These are phyloP conservation scores for Pseudogymnoascus sp. DNA, from an alignment of 2,329 filamentous ascomycete genomes.

Conservation along the genomic window DNA sequence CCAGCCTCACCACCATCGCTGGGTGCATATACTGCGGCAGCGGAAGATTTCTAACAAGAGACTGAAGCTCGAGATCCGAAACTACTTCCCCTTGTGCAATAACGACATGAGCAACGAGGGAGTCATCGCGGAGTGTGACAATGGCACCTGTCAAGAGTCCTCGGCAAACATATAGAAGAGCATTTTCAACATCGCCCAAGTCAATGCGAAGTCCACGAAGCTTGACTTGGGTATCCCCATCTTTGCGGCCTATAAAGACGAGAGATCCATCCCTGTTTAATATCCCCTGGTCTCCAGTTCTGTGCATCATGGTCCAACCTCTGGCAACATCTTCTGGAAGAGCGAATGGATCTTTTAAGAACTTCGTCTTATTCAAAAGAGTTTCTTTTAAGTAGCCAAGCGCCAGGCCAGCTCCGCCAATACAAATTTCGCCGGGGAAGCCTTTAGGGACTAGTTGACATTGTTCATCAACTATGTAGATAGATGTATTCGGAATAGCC, in stretches of 20 bases:
- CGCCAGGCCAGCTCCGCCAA: conserved; percentile 30
- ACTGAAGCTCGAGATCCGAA: no score
- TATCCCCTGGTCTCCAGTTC: conserved; percentile 27
- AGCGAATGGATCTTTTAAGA: neutral
- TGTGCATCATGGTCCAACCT: conserved; percentile 11
- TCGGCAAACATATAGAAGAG: conserved; percentile 22
- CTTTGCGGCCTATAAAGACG: conserved; percentile 24
- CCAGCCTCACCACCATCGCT: no score
- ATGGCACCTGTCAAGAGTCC: no score
- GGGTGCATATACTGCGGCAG: no score
- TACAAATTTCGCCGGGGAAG: conserved; percentile 33
- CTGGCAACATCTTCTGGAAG: neutral
- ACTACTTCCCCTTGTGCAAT: no score
- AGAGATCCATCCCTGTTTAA: conserved; percentile 22
- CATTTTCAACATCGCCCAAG: conserved; percentile 32
- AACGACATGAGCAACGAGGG: no score
- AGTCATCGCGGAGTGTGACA: no score
- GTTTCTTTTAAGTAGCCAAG: conserved; percentile 27
- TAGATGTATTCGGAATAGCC: conserved; percentile 9
- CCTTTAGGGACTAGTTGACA: conserved; percentile 30
- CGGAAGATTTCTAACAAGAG: no score
- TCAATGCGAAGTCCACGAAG: conserved; percentile 33
- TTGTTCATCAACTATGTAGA: conserved; percentile 33
- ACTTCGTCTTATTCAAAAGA: conserved; percentile 3
- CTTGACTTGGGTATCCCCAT: conserved; percentile 29